Evolutionary conservation across 73 alveolate species (phyloP), one percentile per base, ranked within the genome.

Genomic region (Diophrys appendiculata): DNA sequence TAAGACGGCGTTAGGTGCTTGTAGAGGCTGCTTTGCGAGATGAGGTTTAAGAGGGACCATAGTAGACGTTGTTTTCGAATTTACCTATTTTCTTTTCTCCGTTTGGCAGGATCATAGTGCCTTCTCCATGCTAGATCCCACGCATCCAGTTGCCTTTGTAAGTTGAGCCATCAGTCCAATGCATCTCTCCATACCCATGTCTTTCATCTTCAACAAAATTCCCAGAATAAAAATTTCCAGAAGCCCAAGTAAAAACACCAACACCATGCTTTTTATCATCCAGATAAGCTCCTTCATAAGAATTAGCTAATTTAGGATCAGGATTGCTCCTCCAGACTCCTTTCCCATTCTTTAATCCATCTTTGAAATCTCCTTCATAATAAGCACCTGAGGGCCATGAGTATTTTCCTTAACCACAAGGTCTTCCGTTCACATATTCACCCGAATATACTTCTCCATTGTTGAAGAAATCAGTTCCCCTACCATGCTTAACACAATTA

Each of bases 61-160:
- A n/a, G n/a, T n/a, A n/a, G n/a, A n/a, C n/a, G n/a, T n/a, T n/a
- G n/a, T n/a, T n/a, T n/a, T n/a, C n/a, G n/a, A n/a, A n/a, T n/a
- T n/a, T n/a, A 68, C 65, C 65, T 33, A 33, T 14, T 31, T 70
- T 70, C 18, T 25, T 54, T 24, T 64, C 28, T 1, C 87, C 88
- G 54, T 81, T 90, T 24, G 76, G 52, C 35, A 73, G 78, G 28
- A 23, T 65, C 70, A 88, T 34, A n/a, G 64, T 91, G 8, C 97
- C 97, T 35, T 80, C 80, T 43, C 97, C 97, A 70, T 91, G 89
- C 65, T 88, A 95, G 33, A 82, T 82, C 60, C 97, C 97, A 82
- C 74, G 76, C 65, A 90, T 89, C 98, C 98, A 92, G 34, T 81
- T 77, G 8, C 96, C 98, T 75, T 75, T 55, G 64, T 54, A 75